Base-by-base conservation (phyloP, 2,329 filamentous ascomycete genomes). In the Corinectria fuckeliana region DNA sequence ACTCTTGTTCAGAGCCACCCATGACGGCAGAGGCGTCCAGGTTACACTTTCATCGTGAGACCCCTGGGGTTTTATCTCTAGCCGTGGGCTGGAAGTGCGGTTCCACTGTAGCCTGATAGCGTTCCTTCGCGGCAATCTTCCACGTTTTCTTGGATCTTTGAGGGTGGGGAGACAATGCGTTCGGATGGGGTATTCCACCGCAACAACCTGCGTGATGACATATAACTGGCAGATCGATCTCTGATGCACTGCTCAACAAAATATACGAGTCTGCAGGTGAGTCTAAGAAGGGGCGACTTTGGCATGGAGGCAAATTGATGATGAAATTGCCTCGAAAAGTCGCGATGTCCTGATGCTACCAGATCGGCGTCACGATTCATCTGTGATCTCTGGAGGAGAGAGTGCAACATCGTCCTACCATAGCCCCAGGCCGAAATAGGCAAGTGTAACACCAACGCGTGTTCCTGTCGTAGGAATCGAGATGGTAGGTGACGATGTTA, bases 21-120 rank as follows among this genome's bases (percentile, higher is more conserved):
- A 61, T 69, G 62, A 69, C 59, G 62, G 41, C n/a, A 28, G 32
- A 53, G 23, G 23, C 28, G 42, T 34, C 23, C 21, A 28, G 32
- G 21, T 9, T 49, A 25, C n/a, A 8, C 47, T 64, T 52, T 58
- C 53, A 61, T 47, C 18, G 11, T 14, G 14, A 41, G 26, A 36
- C 32, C n/a, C 32, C 32, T 9, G 32, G 32, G 4, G 32, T 36
- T 36, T 36, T 36, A 36, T 16, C 32, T 36, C 32, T 36, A 16
- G 32, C n/a, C 50, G 48, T 50, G 45, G 34, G 38, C 26, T 63
- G 36, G 32, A 16, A 36, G 50, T n/a, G n/a, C n/a, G 23, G 36
- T 42, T 42, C 36, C 5, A 36, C 32, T 36, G n/a, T n/a, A 36
- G n/a, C 32, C 2, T 34, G 14, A 8, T 34, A n/a, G 32, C n/a